phyloP scores from a whole-genome alignment of 495 filamentous ascomycete species.

The Haplographium delicatum region DNA sequence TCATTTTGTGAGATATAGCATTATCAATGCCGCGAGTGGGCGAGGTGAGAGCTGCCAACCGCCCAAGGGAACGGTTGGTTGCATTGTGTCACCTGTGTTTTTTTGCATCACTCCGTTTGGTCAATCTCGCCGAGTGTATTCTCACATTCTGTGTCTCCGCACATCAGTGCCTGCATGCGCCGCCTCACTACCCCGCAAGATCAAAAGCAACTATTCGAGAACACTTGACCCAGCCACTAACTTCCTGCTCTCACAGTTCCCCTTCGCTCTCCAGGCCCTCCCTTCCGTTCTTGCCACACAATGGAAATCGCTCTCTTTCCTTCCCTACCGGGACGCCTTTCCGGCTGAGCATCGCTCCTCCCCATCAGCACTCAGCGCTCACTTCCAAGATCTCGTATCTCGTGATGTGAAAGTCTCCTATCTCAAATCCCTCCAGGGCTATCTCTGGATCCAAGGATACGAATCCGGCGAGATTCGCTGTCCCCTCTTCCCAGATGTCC shows the following conservation, averaged over 20 bases:
- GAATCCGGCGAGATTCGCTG: conserved; percentile 52
- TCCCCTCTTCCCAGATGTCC: conserved; percentile 64
- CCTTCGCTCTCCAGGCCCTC: conserved; percentile 59
- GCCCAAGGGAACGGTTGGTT: conserved; percentile 7
- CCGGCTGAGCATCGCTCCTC: conserved; percentile 49
- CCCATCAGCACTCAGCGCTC: conserved; percentile 45
- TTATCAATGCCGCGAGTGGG: neutral
- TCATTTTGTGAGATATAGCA: no score
- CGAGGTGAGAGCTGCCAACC: neutral
- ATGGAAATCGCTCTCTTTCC: conserved; percentile 54
- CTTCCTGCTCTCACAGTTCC: conserved; percentile 46
- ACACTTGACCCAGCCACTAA: neutral
- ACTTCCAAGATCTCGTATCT: conserved; percentile 58
- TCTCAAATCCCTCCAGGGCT: conserved; percentile 68
- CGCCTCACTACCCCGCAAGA: conserved; percentile 13
- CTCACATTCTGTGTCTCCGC: neutral
- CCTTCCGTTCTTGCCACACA: conserved; percentile 49
- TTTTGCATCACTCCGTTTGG: neutral
- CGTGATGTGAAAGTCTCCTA: conserved; percentile 63
- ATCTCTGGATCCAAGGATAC: conserved; percentile 66
- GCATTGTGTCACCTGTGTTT: no score
- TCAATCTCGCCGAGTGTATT: neutral
- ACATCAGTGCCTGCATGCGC: neutral
- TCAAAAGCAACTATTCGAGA: neutral
- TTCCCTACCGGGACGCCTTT: conserved; percentile 56